Conservation (phyloP, 2,329 filamentous ascomycete genomes). For the Penicillium paneum region DNA sequence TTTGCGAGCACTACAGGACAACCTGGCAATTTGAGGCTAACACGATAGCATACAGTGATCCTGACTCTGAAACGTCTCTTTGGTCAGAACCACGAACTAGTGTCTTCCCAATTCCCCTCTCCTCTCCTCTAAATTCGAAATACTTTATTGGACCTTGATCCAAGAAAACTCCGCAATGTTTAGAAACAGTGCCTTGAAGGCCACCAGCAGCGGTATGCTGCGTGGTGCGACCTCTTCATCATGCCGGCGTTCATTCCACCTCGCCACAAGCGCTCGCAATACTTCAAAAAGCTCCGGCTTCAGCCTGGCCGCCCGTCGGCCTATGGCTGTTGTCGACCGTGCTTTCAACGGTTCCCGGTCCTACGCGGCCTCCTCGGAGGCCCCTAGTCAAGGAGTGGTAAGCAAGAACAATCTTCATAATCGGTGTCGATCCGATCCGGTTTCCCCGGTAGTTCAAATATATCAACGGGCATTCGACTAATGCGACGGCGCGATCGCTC, state of each 20-base stretch:
- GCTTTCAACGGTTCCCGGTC: slow-evolving; percentile 44
- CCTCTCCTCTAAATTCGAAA: slow-evolving; percentile 4
- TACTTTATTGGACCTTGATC: slow-evolving; percentile 9
- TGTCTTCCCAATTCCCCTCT: not conserved
- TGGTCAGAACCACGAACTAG: slow-evolving; percentile 1
- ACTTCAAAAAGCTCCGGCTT: slow-evolving; percentile 36
- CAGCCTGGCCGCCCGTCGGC: slow-evolving; percentile 39
- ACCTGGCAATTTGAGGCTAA: slow-evolving; percentile 17
- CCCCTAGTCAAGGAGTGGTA: slow-evolving; percentile 60
- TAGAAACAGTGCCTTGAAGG: slow-evolving; percentile 40
- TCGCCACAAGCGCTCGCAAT: slow-evolving; percentile 32
- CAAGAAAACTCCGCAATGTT: slow-evolving; percentile 38
- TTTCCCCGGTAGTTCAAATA: slow-evolving; percentile 6
- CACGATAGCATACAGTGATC: not conserved
- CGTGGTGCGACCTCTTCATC: slow-evolving; percentile 34
- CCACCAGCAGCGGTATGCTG: slow-evolving; percentile 38
- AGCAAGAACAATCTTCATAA: slow-evolving; percentile 30
- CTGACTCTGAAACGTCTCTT: slow-evolving; percentile 5
- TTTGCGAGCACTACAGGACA: slow-evolving; percentile 18
- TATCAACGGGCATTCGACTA: slow-evolving; percentile 19
- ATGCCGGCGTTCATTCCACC: slow-evolving; percentile 34
- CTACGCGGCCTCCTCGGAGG: slow-evolving; percentile 60
- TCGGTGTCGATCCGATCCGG: slow-evolving; percentile 8
- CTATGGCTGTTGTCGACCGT: slow-evolving; percentile 42
- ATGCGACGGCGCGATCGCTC: slow-evolving; percentile 23